Conservation (phyloP, 345 rosid species). For the Eucalyptus marginata region DNA sequence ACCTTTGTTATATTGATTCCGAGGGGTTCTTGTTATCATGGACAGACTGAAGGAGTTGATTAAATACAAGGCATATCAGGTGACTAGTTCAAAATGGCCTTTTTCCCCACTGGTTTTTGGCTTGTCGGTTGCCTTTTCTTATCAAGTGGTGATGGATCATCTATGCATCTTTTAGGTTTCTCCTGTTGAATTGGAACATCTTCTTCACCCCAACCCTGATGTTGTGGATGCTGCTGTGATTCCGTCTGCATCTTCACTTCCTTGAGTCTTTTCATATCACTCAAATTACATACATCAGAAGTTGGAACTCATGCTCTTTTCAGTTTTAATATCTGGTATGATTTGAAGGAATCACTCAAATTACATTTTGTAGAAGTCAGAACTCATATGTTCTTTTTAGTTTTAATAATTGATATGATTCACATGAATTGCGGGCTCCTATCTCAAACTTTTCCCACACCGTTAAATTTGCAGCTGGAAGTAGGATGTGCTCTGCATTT, state of each 20-base stretch:
- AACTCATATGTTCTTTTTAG: not conserved
- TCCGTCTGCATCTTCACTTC: slow-evolving; percentile 38
- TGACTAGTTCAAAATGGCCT: not conserved
- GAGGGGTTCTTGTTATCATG: slow-evolving; percentile 62
- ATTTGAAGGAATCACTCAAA: not conserved
- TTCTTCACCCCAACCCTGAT: slow-evolving; percentile 62
- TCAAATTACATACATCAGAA: not conserved
- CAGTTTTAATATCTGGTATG: not conserved
- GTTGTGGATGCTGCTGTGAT: slow-evolving; percentile 85
- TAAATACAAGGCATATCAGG: slow-evolving; percentile 94
- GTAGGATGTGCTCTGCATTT: not conserved
- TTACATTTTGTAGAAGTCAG: not conserved
- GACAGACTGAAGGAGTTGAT: slow-evolving; percentile 89
- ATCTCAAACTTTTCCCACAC: not conserved
- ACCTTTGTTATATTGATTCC: slow-evolving; percentile 68
- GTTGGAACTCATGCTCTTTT: not conserved
- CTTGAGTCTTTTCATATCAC: not conserved
- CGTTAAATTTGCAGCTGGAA: not conserved
- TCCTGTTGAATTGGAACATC: slow-evolving; percentile 78
- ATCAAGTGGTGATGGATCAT: not conserved
- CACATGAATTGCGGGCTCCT: not conserved
- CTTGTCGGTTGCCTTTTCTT: not conserved
- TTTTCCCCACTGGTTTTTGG: not conserved
- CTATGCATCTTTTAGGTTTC: slow-evolving; percentile 45
- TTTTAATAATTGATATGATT: not conserved